These are phyloP conservation scores for Ceratobasidium sp. DNA, from an alignment of 1,284 basidiomycete genomes.

Conservation along the genomic window DNA sequence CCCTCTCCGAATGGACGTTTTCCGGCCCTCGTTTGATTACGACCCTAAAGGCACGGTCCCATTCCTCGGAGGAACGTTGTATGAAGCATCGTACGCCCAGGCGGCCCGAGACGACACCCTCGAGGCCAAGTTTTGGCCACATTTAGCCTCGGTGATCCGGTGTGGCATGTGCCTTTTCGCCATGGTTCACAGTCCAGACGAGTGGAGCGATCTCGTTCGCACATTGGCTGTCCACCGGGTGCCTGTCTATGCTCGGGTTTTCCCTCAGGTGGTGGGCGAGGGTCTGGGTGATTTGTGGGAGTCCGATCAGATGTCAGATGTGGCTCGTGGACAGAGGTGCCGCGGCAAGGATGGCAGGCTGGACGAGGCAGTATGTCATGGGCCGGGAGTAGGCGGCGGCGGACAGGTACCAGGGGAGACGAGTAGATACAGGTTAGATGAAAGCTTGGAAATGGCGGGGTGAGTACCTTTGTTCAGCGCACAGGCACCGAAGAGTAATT, in stretches of 20 bases:
- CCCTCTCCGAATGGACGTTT: not conserved
- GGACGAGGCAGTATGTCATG: not conserved
- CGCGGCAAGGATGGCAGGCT: not conserved
- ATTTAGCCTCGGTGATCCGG: not conserved
- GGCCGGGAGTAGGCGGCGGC: not conserved
- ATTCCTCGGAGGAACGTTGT: not conserved
- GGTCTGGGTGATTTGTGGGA: not conserved
- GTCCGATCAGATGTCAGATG: not conserved
- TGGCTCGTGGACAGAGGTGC: not conserved
- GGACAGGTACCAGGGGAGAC: not conserved
- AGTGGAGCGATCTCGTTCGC: constrained; percentile 8
- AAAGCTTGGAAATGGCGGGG: constrained; percentile 9
- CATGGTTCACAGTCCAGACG: not conserved
- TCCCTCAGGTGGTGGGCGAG: constrained; percentile 6
- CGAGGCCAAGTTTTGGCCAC: constrained; percentile 6
- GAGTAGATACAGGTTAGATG: constrained; percentile 2
- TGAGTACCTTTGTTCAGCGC: constrained; percentile 7
- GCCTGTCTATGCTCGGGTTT: not conserved
- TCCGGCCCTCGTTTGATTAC: not conserved
- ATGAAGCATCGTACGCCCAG: not conserved
- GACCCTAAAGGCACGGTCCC: not conserved
- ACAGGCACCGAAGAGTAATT: not conserved
- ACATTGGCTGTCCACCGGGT: not conserved
- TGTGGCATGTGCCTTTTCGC: constrained; percentile 15
- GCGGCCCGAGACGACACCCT: not conserved